Evolutionary conservation across 345 rosid genomes (phyloP).

Genomic region (Balakata baccata): DNA sequence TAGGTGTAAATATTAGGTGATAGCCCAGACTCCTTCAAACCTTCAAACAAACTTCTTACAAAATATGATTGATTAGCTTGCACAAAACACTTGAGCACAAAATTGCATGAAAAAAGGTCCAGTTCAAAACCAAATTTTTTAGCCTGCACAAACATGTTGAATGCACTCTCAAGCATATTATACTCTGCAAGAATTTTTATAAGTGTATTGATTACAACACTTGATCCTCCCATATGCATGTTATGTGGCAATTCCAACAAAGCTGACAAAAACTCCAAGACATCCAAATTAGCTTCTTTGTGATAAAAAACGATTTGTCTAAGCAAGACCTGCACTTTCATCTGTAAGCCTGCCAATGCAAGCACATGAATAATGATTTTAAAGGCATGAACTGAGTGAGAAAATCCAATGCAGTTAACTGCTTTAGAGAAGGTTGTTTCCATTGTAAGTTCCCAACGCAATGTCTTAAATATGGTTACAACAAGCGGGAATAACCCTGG

Average conservation of each 20-base stretch:
- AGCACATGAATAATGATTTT: constrained; percentile 37
- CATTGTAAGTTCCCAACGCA: constrained; percentile 41
- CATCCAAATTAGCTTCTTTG: constrained; percentile 29
- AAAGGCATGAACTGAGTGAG: constrained; percentile 31
- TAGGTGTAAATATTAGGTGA: constrained; percentile 49
- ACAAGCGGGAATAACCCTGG: constrained; percentile 27
- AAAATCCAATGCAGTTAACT: constrained; percentile 28
- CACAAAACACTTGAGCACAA: constrained; percentile 50
- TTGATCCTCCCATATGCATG: constrained; percentile 17
- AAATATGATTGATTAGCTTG: constrained; percentile 33
- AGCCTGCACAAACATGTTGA: constrained; percentile 29
- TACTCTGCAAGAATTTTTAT: constrained; percentile 51
- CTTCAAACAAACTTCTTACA: constrained; percentile 32
- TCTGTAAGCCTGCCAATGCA: constrained; percentile 29
- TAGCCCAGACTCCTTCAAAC: constrained; percentile 45
- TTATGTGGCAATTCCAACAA: constrained; percentile 30
- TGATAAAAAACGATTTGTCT: constrained; percentile 35
- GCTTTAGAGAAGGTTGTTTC: constrained; percentile 26
- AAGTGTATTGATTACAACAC: constrained; percentile 33
- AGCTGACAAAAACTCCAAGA: constrained; percentile 31
- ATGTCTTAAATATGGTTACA: constrained; percentile 41
- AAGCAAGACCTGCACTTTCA: constrained; percentile 43
- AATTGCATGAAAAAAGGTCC: constrained; percentile 45
- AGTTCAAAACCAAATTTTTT: constrained; percentile 33
- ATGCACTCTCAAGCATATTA: constrained; percentile 42